Conservation (phyloP, 202 grass and related monocot species). For the Dendrocalamus latiflorus region DNA sequence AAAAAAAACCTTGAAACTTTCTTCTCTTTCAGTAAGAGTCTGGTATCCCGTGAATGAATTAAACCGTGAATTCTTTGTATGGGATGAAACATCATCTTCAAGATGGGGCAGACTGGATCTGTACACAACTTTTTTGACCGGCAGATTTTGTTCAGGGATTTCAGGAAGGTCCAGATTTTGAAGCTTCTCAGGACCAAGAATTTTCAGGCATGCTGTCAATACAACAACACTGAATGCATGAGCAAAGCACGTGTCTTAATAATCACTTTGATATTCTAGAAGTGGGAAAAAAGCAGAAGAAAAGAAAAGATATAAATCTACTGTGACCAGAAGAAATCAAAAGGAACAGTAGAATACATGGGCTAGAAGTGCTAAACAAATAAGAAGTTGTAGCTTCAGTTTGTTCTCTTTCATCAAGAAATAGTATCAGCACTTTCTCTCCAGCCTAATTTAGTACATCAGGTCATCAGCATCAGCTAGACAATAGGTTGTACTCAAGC, state of each 20-base stretch:
- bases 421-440: not conserved
- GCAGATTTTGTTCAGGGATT: conserved; percentile 28
- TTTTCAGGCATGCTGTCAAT: conserved; percentile 72
- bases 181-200: conserved; percentile 53
- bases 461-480: not conserved
- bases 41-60: conserved; percentile 89
- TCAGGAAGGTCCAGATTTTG: conserved; percentile 54
- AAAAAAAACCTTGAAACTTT: conserved; percentile 87
- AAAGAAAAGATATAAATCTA: not conserved
- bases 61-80: conserved; percentile 47
- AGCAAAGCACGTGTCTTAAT: conserved; percentile 13
- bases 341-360: not conserved
- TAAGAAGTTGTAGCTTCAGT: not conserved
- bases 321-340: not conserved
- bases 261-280: not conserved
- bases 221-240: conserved; percentile 21
- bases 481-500: not conserved
- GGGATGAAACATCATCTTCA: conserved; percentile 24
- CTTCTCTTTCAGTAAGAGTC: conserved; percentile 71
- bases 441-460: not conserved
- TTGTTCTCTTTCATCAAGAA: not conserved
- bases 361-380: not conserved
- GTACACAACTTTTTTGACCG: conserved; percentile 54
- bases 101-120: conserved; percentile 36
- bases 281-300: not conserved